Evolutionary conservation across 768 basidiomycete species (phyloP).

Genomic region (Rhodotorula paludigena): DNA sequence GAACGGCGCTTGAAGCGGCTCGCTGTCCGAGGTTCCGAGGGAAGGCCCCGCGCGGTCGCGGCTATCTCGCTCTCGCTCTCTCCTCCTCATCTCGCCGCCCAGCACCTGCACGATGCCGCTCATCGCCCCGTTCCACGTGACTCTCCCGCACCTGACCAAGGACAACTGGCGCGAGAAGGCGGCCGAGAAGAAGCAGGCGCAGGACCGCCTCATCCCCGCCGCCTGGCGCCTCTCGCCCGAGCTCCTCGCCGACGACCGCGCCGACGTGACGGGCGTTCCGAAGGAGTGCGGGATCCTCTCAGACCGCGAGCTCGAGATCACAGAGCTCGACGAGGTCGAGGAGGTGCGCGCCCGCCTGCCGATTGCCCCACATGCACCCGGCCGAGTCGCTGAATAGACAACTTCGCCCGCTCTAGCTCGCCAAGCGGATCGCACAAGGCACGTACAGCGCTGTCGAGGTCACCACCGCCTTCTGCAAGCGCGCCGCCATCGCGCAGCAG

Average conservation of each 20-base stretch:
- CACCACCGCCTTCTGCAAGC: background rate
- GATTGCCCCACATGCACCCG: background rate
- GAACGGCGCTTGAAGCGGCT: too few species aligned
- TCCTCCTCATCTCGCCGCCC: background rate
- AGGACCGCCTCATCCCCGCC: slow-evolving; percentile 10
- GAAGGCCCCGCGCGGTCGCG: too few species aligned
- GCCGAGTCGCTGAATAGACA: background rate
- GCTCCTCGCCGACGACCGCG: background rate
- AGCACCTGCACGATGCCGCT: background rate
- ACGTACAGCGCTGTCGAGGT: slow-evolving; percentile 5
- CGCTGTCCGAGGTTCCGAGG: background rate
- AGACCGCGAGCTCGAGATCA: slow-evolving; percentile 6
- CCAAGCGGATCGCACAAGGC: background rate
- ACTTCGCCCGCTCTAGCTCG: background rate
- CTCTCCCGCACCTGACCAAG: slow-evolving; percentile 19
- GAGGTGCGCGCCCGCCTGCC: background rate
- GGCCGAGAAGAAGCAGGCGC: slow-evolving; percentile 6
- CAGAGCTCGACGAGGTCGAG: slow-evolving; percentile 13
- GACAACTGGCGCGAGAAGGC: slow-evolving; percentile 32
- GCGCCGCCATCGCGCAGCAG: slow-evolving; percentile 1
- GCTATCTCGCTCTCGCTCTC: background rate
- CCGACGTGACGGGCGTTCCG: background rate
- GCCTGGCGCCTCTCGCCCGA: slow-evolving; percentile 4
- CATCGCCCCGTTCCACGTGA: slow-evolving; percentile 13
- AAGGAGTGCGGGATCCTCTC: background rate